These are phyloP conservation scores for Nyssa sinensis DNA, from an alignment of 148 eudicot genomes.

Conservation along the genomic window DNA sequence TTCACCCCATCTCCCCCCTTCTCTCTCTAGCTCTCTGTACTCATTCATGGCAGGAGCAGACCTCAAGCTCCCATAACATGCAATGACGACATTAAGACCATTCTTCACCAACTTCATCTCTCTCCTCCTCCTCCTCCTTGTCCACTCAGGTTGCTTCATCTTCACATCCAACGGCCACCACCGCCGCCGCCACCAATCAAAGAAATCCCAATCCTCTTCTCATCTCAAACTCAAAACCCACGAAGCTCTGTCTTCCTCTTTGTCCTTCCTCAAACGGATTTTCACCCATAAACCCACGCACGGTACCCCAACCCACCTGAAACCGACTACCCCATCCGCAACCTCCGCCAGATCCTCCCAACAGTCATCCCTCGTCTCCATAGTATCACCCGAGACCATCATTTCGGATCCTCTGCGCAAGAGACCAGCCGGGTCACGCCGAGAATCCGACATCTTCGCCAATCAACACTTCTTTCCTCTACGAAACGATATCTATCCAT, in stretches of 20 bases:
- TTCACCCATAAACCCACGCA: constrained; percentile 34
- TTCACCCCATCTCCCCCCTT: background rate
- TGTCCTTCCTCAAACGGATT: constrained; percentile 58
- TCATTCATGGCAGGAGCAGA: background rate
- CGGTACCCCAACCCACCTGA: constrained; percentile 19
- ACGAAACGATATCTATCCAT: constrained; percentile 68
- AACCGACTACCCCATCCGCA: constrained; percentile 30
- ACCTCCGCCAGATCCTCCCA: constrained; percentile 41
- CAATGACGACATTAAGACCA: background rate
- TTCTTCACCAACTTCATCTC: background rate
- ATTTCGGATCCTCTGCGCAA: constrained; percentile 19
- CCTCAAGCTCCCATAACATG: background rate
- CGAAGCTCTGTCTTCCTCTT: constrained; percentile 48
- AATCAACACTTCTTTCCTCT: constrained; percentile 47
- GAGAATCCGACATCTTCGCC: constrained; percentile 38
- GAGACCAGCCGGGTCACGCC: constrained; percentile 25
- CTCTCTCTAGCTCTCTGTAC: background rate
- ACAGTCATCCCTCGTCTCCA: constrained; percentile 21
- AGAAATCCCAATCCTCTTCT: constrained; percentile 26
- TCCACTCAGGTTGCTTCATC: background rate
- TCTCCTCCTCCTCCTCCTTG: background rate
- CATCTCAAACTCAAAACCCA: constrained; percentile 29
- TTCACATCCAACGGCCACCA: background rate
- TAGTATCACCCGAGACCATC: constrained; percentile 8
- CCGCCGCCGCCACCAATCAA: constrained; percentile 13